Conservation (phyloP, 805 yeast genomes). For the Hanseniaspora mollemarum region DNA sequence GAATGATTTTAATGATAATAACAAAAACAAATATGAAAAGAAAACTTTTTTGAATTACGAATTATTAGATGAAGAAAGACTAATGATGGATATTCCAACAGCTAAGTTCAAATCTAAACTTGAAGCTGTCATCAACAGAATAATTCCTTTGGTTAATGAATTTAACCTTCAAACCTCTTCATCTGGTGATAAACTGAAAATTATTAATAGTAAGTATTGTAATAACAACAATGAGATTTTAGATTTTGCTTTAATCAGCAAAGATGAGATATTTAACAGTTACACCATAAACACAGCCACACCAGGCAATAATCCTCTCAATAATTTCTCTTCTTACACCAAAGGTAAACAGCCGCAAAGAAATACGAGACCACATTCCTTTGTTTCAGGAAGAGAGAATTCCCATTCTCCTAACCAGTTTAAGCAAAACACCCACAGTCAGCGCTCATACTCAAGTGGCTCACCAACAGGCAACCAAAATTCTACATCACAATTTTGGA, state of each 20-base stretch:
- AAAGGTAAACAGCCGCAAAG: conserved; percentile 4
- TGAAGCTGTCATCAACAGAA: conserved; percentile 10
- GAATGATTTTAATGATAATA: conserved; percentile 48
- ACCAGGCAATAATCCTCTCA: not conserved
- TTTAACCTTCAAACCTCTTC: not conserved
- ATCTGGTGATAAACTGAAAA: conserved; percentile 1
- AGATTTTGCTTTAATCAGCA: not conserved
- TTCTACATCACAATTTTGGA: not conserved
- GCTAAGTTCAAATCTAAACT: conserved; percentile 5
- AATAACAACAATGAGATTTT: not conserved
- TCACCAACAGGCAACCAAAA: not conserved
- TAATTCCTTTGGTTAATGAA: conserved; percentile 5
- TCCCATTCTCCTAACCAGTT: conserved; percentile 5
- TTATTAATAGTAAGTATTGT: conserved; percentile 4
- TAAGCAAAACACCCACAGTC: not conserved
- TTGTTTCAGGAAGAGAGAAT: conserved; percentile 1
- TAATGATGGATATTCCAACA: conserved; percentile 7
- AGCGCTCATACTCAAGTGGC: conserved; percentile 6
- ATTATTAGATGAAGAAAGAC: conserved; percentile 10
- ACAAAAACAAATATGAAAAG: not conserved
- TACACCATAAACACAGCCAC: not conserved
- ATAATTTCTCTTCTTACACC: not conserved
- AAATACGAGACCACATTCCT: conserved; percentile 9
- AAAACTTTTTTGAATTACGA: conserved; percentile 9
- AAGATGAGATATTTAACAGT: not conserved